Evolutionary conservation across 495 filamentous ascomycete genomes (phyloP).

Genomic region (Hypoxylon intermedium): DNA sequence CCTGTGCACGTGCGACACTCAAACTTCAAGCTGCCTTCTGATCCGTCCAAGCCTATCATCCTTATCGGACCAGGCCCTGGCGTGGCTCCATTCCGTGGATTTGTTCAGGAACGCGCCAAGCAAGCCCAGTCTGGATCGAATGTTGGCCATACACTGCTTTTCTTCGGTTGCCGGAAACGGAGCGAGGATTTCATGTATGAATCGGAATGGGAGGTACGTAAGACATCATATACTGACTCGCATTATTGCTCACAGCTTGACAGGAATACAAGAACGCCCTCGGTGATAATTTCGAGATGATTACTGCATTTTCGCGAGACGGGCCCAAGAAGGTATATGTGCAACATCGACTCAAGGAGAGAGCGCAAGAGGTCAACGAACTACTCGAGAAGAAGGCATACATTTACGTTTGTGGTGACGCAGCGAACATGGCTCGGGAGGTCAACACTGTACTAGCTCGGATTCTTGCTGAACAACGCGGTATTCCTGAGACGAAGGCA

Average conservation of each 20-base stretch:
- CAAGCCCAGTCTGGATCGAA: constrained; percentile 79
- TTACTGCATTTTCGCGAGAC: constrained; percentile 94
- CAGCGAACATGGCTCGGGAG: constrained; percentile 97
- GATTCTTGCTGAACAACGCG: constrained; percentile 83
- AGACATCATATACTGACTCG: background rate
- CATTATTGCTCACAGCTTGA: constrained; percentile 21
- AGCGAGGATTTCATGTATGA: constrained; percentile 91
- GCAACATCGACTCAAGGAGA: constrained; percentile 87
- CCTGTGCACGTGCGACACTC: constrained; percentile 97
- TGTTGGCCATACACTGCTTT: constrained; percentile 88
- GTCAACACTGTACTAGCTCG: constrained; percentile 85
- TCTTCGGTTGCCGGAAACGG: constrained; percentile 89
- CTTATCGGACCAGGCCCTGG: constrained; percentile 97
- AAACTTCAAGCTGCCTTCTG: constrained; percentile 98
- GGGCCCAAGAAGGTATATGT: constrained; percentile 90
- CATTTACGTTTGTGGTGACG: constrained; percentile 98
- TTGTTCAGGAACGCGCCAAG: constrained; percentile 90
- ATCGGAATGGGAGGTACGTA: constrained; percentile 89
- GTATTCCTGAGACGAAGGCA: constrained; percentile 79
- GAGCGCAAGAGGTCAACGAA: constrained; percentile 83
- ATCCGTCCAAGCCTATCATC: constrained; percentile 91
- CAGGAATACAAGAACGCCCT: constrained; percentile 83
- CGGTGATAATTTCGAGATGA: constrained; percentile 83
- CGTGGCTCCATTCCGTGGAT: constrained; percentile 94
- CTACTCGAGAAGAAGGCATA: constrained; percentile 86